phyloP scores from a whole-genome alignment of 2,329 filamentous ascomycete genomes.

The Diaporthe batatas region DNA sequence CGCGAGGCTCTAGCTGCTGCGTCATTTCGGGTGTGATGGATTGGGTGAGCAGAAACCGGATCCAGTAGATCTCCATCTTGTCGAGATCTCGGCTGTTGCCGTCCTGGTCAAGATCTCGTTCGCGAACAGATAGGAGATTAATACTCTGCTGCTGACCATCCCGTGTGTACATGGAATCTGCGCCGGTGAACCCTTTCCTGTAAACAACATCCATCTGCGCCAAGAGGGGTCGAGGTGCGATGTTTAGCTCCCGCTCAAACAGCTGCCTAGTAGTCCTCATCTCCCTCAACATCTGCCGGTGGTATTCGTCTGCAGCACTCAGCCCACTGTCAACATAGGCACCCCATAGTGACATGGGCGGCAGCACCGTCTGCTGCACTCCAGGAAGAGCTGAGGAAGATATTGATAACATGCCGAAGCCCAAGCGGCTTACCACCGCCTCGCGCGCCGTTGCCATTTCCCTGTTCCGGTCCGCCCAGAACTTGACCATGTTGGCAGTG shows the following conservation, averaged over 20 bases:
- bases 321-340: slow-evolving; percentile 46
- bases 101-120: background rate
- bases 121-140: background rate
- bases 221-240: slow-evolving; percentile 50
- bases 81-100: slow-evolving; percentile 40
- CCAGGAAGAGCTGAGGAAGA: background rate
- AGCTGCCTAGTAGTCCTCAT: slow-evolving; percentile 46
- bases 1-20: slow-evolving; percentile 44
- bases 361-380: slow-evolving; percentile 37
- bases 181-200: slow-evolving; percentile 25
- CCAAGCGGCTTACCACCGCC: slow-evolving; percentile 11
- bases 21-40: slow-evolving; percentile 48
- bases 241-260: slow-evolving; percentile 45
- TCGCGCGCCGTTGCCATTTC: slow-evolving; percentile 38
- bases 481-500: slow-evolving; percentile 40
- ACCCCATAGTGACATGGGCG: slow-evolving; percentile 46
- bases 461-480: slow-evolving; percentile 33
- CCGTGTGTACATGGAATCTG: background rate
- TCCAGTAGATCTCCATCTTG: slow-evolving; percentile 51
- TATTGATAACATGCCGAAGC: background rate
- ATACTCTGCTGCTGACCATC: background rate
- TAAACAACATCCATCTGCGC: slow-evolving; percentile 36
- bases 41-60: slow-evolving; percentile 50
- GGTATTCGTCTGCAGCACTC: slow-evolving; percentile 44
- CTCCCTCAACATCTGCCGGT: slow-evolving; percentile 48